Evolutionary conservation across 345 rosid species (phyloP), one percentile per base, ranked within the genome.

Genomic region (Moricandia moricandioides): DNA sequence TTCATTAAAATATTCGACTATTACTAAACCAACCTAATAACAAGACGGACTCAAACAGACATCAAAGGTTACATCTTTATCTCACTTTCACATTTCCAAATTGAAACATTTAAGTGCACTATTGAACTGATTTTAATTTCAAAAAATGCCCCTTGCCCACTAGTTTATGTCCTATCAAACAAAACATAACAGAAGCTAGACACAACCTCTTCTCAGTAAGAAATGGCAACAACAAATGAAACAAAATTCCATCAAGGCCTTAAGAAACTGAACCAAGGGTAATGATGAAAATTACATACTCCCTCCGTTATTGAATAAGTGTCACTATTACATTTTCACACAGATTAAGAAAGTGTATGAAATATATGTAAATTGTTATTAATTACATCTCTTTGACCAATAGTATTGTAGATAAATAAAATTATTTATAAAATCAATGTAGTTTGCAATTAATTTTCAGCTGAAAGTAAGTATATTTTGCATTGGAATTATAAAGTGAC

Each of bases 261-360:
- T 13, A 34, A 13, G 24, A 24, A 12, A 30, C 6, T 1, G 8
- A 16, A 8, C 16, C 10, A 49, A 49, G 8, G 51, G 52, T 5
- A 63, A 45, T 21, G 57, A 12, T 14, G 17, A 6, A 9, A 10
- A 54, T 69, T 85, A 29, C 31, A 21, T 43, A 93, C 97, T 21
- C 24, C 24, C 24, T 21, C 24, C 24, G 24, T 21, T 21, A 21
- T 21, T 21, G 24, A 21, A 21, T 21, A 21, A 21, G 24, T 21
- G 24, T 21, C 24, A 21, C 24, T 21, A 21, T 21, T 21, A 21
- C 24, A 21, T 21, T 21, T 21, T 21, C 24, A 21, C 24, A 21
- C 24, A 21, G 24, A 21, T 21, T 21, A 21, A 21, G 24, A 21
- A 21, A 21, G 24, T 21, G 24, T 21, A 21, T 21, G 24, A 21